Conservation (phyloP, 148 eudicot genomes). For the Rhododendron simsii region DNA sequence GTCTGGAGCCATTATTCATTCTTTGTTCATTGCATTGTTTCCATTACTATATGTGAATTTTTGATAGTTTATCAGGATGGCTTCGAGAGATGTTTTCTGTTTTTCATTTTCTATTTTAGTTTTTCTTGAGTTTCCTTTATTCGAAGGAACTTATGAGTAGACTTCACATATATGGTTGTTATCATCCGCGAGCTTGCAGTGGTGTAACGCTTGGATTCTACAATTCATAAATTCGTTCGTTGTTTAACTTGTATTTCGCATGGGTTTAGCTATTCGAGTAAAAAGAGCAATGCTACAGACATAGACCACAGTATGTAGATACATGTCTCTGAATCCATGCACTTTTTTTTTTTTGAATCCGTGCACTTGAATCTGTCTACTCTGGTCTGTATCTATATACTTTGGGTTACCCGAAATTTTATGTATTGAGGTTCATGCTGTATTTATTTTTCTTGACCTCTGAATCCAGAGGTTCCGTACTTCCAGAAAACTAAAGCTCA, state of each 20-base stretch:
- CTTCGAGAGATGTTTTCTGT: neutral
- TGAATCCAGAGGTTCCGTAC: too few relatives aligned
- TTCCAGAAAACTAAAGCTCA: too few relatives aligned
- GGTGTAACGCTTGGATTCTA: neutral
- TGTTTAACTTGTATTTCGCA: neutral
- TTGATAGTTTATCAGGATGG: constrained; percentile 3
- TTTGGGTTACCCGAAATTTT: too few relatives aligned
- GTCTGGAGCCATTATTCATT: neutral
- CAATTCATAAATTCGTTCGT: neutral
- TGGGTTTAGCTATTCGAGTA: neutral
- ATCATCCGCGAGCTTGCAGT: neutral
- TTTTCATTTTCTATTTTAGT: neutral
- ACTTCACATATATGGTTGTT: neutral
- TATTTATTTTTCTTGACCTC: too few relatives aligned
- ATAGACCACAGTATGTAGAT: too few relatives aligned
- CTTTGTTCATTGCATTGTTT: neutral
- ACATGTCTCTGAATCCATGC: neutral
- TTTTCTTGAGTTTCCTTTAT: neutral
- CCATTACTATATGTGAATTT: neutral
- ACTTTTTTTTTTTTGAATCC: too few relatives aligned
- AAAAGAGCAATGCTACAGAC: too few relatives aligned
- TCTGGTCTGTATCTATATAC: neutral
- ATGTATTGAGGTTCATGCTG: too few relatives aligned
- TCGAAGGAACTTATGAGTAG: neutral
- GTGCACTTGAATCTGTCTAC: neutral